Evolutionary conservation across 2,329 filamentous ascomycete genomes (phyloP), one percentile per base, ranked within the genome.

Genomic region (Mariannaea elegans): DNA sequence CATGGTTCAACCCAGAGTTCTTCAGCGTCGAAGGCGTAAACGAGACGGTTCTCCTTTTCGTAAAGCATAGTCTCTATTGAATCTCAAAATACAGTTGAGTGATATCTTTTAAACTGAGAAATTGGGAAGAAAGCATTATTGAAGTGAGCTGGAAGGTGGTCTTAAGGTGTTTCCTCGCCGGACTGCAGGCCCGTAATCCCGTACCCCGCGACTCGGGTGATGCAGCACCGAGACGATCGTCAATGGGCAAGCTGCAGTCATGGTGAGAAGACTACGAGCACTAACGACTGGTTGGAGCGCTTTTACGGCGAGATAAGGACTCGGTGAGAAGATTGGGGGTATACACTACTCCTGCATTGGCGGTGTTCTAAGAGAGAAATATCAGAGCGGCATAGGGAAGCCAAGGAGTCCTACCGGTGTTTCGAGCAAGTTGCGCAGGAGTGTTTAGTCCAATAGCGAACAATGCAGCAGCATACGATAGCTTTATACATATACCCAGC

Each of bases 1-100:
- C 81, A 84, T 39, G 81, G 71, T 55, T 84, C 79, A 42, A 84
- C 73, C 75, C 78, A 82, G 41, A 84, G 71, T 9, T 75, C 71
- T 61, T 84, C 81, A 8, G 77, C 77, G 66, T 84, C 81, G 57
- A 71, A 78, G 38, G 56, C 31, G 32, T 45, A 59, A 4, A 59
- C 46, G 23, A 59, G 56, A 7, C 50, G 56, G 5, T 59, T 59
- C 4, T 49, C 38, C 7, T 56, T 27, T 34, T 50, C 27, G 45
- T 38, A 45, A 14, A 59, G 56, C 56, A 59, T 59, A n/a, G n/a
- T 7, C 12, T 52, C 16, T 13, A 31, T 23, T 42, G 1, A 24
- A 42, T 18, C 6, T 19, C 24, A 27, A n/a, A n/a, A n/a, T n/a
- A n/a, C n/a, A n/a, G n/a, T n/a, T n/a, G n/a, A n/a, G n/a, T n/a